phyloP scores from a whole-genome alignment of 805 yeast genomes.

The baker's yeast (Saccharomyces cerevisiae) region DNA sequence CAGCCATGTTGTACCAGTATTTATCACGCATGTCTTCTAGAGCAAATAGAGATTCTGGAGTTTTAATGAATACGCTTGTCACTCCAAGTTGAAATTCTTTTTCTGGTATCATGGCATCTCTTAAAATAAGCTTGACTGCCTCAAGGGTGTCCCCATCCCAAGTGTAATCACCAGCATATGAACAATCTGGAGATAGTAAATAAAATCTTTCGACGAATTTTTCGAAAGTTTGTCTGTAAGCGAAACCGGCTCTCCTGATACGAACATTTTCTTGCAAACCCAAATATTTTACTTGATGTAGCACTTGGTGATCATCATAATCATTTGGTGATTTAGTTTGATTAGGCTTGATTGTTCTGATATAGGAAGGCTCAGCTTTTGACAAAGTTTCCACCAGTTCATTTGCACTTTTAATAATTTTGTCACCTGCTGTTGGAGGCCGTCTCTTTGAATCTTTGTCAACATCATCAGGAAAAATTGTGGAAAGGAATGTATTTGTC shows the following conservation, averaged over 20 bases:
- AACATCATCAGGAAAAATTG: conserved; percentile 56
- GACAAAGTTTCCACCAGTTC: conserved; percentile 82
- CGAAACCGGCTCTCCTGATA: conserved; percentile 97
- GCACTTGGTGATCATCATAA: conserved; percentile 78
- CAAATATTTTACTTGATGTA: conserved; percentile 91
- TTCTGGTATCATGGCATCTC: conserved; percentile 60
- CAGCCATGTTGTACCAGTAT: conserved; percentile 98
- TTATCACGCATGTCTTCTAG: conserved; percentile 92
- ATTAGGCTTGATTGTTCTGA: conserved; percentile 95
- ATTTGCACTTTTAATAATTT: conserved; percentile 87
- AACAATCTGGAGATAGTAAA: conserved; percentile 75
- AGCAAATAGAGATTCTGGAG: conserved; percentile 93
- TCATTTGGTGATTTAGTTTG: conserved; percentile 86
- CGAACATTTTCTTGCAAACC: conserved; percentile 96
- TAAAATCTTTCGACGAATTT: conserved; percentile 93
- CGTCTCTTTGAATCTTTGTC: conserved; percentile 66
- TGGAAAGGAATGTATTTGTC: conserved; percentile 49
- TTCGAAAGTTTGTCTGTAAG: conserved; percentile 93
- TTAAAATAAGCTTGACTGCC: conserved; percentile 46
- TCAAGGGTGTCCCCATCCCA: conserved; percentile 53
- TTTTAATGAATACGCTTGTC: conserved; percentile 86
- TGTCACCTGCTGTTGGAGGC: conserved; percentile 95
- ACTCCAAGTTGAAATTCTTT: conserved; percentile 87
- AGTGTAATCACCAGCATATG: conserved; percentile 79
- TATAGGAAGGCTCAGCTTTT: conserved; percentile 88